Evolutionary conservation across 495 filamentous ascomycete genomes (phyloP), one percentile per base, ranked within the genome.

Genomic region (Parathielavia hyrcaniae): DNA sequence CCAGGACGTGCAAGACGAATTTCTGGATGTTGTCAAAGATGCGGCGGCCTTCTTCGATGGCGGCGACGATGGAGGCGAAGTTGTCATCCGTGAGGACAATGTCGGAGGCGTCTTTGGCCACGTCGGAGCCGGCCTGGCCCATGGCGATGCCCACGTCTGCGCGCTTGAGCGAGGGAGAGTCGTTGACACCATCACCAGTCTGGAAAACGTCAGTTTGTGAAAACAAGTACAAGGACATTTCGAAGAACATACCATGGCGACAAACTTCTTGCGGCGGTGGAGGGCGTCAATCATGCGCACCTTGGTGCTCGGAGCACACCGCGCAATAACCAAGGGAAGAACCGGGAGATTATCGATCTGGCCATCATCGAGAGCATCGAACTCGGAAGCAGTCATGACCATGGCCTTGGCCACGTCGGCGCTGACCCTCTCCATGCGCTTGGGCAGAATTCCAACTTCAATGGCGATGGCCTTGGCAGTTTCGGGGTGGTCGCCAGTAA

Each of bases 11-110:
- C 62, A 90, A 75, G 12, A 90, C 76, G 59, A 89, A 90, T 73
- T 91, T 91, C 60, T 90, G 85, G 59, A 90, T 88, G 62, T 90
- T 90, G 64, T 88, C 86, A 61, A 89, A 90, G 59, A 90, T 80
- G 39, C 85, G 73, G n/a, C 87, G 73, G 5, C 87, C 87, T 64
- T 90, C 86, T 51, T 85, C 81, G 38, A 90, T 82, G 11, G 85
- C 86, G 19, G 81, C 83, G 0, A 90, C 84, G 63, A 90, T 90
- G 12, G 79, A 83, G 2, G 86, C 85, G 61, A 91, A 91, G 69
- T 95, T 92, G 66, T 95, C 90, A 68, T 93, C 88, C 2, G 89
- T 89, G 5, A 95, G 73, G 2, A 95, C 88, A 65, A 95, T 90
- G 64, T 91, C 89, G 0, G 87, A 83, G 0, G 89, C 89, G 32